Evolutionary conservation across 1,139 yeast genomes (phyloP), one percentile per base, ranked within the genome.

Genomic region (Candida sojae): DNA sequence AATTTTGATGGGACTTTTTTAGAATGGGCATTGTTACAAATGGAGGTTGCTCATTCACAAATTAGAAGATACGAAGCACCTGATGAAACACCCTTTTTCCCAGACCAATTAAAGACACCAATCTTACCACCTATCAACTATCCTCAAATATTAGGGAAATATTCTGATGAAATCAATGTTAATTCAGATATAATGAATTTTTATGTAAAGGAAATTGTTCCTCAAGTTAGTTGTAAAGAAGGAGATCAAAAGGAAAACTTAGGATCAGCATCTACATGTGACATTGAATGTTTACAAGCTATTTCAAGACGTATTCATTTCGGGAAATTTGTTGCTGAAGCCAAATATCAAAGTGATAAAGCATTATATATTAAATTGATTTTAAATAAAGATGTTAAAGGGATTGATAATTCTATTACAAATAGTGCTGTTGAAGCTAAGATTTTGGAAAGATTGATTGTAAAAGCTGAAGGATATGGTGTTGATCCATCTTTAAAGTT

Each of bases 321-420:
- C 68, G 99, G 98, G 45, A 89, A 88, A 67, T 93, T 93, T 72
- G 99, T 93, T 5, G 99, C 99, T 5, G 99, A 93, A 64, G 87
- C 96, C 39, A 93, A 93, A 68, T 93, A 83, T 65, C 86, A 78
- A 59, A 69, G 75, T 29, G 96, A 92, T 56, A 79, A 75, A 40
- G 88, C 80, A 45, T 66, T 66, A 46, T 91, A 85, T 69, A 82
- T 81, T 1, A 70, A 77, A 57, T 70, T 91, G 58, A 93, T 93
- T 56, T 64, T 72, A 53, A 80, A 77, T 0, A 78, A 73, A 50
- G 97, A 93, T 62, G 70, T 81, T 5, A 71, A 75, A 11, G 96
- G 95, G 0, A 86, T 93, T 47, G 90, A 86, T 59, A 81, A 70
- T 12, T 86, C 89, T 35, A 92, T 93, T 58, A 92, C 98, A 13